Evolutionary conservation across 2,329 filamentous ascomycete genomes (phyloP).

Genomic region (Epichloe sylvatica): DNA sequence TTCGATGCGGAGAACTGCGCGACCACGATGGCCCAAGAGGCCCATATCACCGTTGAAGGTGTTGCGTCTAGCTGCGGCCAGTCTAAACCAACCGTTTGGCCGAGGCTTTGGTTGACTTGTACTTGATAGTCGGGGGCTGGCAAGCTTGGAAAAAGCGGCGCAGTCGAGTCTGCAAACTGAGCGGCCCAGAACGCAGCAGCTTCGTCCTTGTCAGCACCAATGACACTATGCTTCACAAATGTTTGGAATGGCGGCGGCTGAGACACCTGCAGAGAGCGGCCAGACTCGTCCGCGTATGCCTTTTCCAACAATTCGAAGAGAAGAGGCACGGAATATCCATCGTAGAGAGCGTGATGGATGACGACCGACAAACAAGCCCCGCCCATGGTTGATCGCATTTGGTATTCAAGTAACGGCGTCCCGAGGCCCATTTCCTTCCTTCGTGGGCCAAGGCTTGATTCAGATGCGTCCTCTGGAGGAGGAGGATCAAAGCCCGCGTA

Average conservation of each 20-base stretch:
- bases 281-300: background rate
- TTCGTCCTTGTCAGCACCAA: too few relatives aligned
- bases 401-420: background rate
- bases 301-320: background rate
- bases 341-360: background rate
- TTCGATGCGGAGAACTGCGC: background rate
- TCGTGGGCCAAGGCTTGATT: background rate
- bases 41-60: background rate
- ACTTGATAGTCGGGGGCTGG: too few relatives aligned
- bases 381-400: background rate
- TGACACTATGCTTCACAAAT: too few relatives aligned
- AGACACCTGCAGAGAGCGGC: background rate
- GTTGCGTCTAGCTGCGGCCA: background rate
- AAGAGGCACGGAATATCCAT: background rate
- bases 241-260: too few relatives aligned
- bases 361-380: background rate
- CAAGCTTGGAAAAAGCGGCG: too few relatives aligned
- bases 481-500: background rate
- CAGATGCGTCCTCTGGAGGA: too few relatives aligned
- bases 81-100: background rate
- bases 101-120: background rate
- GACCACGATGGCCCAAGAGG: background rate
- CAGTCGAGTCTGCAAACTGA: too few relatives aligned
- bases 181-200: too few relatives aligned
- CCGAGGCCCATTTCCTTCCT: background rate